phyloP scores from a whole-genome alignment of 164 flowering plant genomes.

The Magnolia kwangsiensis region DNA sequence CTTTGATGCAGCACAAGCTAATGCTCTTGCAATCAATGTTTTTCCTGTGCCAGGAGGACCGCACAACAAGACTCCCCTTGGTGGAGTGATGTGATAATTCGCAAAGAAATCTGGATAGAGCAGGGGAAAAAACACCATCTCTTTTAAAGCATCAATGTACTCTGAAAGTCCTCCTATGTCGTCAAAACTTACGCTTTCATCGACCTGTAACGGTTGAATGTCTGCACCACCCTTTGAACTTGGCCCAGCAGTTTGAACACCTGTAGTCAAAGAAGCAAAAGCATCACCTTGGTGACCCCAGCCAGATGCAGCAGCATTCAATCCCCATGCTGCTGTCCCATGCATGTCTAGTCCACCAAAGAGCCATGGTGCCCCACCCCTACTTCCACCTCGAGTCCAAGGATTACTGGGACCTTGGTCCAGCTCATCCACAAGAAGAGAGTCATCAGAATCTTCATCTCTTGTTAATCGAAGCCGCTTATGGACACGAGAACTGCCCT shows the following conservation, averaged over 20 bases:
- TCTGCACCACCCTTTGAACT: slow-evolving; percentile 99
- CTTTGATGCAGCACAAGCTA: slow-evolving; percentile 99
- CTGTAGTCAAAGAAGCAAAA: slow-evolving; percentile 57
- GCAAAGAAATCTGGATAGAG: slow-evolving; percentile 96
- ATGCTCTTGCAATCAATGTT: slow-evolving; percentile 94
- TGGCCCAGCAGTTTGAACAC: slow-evolving; percentile 98
- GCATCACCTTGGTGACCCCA: slow-evolving; percentile 96
- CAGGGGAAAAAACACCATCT: slow-evolving; percentile 98
- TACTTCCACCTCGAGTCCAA: slow-evolving; percentile 86
- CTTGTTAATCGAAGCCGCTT: slow-evolving; percentile 77
- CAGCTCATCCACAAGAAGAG: slow-evolving; percentile 97
- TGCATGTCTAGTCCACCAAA: slow-evolving; percentile 90
- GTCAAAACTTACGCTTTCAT: slow-evolving; percentile 88
- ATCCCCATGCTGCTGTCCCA: slow-evolving; percentile 83
- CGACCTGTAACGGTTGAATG: slow-evolving; percentile 96
- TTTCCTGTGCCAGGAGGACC: slow-evolving; percentile 99
- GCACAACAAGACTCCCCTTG: slow-evolving; percentile 95
- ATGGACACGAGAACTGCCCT: slow-evolving; percentile 87
- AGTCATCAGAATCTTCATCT: slow-evolving; percentile 95
- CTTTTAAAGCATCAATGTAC: slow-evolving; percentile 91
- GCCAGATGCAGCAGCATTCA: slow-evolving; percentile 97
- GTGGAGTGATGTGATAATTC: slow-evolving; percentile 92
- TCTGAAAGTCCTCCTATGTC: slow-evolving; percentile 98
- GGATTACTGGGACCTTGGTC: slow-evolving; percentile 92
- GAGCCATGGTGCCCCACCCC: slow-evolving; percentile 89